Conservation (phyloP, 176 grass and related monocot species). For the Phragmites australis region DNA sequence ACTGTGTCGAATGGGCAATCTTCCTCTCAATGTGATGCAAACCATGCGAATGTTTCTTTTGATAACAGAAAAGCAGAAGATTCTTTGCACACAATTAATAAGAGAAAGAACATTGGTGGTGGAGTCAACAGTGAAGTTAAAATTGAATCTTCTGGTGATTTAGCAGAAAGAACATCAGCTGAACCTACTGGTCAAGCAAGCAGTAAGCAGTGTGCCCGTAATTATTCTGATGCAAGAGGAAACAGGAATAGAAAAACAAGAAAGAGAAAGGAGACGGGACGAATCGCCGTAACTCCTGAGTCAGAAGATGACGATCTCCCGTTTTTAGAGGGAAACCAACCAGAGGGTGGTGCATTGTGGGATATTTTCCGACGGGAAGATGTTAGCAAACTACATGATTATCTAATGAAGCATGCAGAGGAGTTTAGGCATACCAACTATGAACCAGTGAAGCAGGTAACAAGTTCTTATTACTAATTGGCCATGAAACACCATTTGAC, state of each 20-base stretch:
- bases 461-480: neutral
- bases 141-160: constrained; percentile 14
- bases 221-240: neutral
- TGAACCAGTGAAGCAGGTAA: constrained; percentile 61
- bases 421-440: constrained; percentile 73
- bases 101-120: neutral
- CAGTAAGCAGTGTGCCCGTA: neutral
- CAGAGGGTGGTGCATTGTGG: constrained; percentile 84
- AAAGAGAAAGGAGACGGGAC: neutral
- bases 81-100: neutral
- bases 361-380: constrained; percentile 89
- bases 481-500: neutral
- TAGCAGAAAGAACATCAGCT: neutral
- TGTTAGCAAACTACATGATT: constrained; percentile 66
- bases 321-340: neutral
- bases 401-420: constrained; percentile 62
- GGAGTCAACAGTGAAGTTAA: neutral
- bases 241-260: neutral
- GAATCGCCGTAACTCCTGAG: neutral
- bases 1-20: neutral
- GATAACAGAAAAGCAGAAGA: neutral
- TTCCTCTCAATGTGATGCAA: neutral
- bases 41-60: neutral
- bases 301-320: neutral
- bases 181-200: neutral